A percentile compares a stretch with the other conserved stretches of the same genome.
These are phyloP conservation scores for Mycena albidolilacea DNA, from an alignment of 768 basidiomycete genomes.

Conservation along the genomic window DNA sequence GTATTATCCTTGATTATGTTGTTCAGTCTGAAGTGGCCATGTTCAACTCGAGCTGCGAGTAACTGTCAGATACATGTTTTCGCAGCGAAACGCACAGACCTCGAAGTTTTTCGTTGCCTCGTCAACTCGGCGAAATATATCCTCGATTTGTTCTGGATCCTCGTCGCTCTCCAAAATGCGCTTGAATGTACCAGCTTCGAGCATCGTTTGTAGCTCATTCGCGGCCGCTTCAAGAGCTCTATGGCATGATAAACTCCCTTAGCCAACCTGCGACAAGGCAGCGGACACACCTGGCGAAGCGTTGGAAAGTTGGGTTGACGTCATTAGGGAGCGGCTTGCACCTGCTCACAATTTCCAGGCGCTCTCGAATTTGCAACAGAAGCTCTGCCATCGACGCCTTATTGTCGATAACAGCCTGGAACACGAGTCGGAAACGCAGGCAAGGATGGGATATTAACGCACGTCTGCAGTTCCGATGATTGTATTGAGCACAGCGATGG, in stretches of 20 bases:
- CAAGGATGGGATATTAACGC: neutral
- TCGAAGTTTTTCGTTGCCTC: slow-evolving; percentile 22
- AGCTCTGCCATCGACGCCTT: slow-evolving; percentile 16
- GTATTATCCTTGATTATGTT: neutral
- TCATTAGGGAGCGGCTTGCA: neutral
- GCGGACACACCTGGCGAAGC: slow-evolving; percentile 4
- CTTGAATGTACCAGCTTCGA: neutral
- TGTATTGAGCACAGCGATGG: neutral
- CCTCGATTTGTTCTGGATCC: neutral
- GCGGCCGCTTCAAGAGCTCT: slow-evolving; percentile 4
- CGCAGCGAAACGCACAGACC: neutral
- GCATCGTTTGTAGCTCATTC: neutral
- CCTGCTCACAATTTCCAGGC: neutral
- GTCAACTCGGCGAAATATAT: slow-evolving; percentile 8
- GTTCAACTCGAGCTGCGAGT: slow-evolving; percentile 5
- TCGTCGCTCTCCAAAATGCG: neutral
- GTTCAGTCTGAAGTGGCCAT: slow-evolving; percentile 3
- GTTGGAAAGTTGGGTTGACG: neutral
- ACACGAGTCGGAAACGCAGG: neutral
- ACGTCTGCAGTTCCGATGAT: slow-evolving; percentile 7
- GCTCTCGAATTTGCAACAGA: neutral
- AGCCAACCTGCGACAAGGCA: neutral
- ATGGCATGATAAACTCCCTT: neutral
- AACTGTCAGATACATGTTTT: neutral
- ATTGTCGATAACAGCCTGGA: slow-evolving; percentile 16